Evolutionary conservation across 208 protist species (phyloP), one percentile per base, ranked within the genome.

Genomic region (Wallacemonas sp.): DNA sequence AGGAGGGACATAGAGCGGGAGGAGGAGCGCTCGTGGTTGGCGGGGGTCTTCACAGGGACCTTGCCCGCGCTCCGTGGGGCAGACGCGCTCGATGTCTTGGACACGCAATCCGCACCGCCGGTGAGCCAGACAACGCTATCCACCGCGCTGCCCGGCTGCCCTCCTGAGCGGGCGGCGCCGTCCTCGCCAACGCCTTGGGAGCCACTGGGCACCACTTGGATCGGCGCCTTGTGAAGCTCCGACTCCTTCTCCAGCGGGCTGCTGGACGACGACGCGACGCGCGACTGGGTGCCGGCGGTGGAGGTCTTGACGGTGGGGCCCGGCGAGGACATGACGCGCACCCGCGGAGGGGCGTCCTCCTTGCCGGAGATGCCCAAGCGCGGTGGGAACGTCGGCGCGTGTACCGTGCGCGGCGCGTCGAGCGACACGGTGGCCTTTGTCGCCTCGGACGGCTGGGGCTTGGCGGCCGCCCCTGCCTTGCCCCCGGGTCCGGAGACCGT

Each of bases 51-150:
- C 5, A 5, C 20, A 7, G 31, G 3, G 16, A 29, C 10, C 14
- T 26, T 25, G 3, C 10, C 4, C 52, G 32, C 7, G 32, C 31
- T 5, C 10, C 31, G 32, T 4, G 25, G 18, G 14, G 31, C 52
- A 8, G 42, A 49, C 25, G 55, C n/a, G 23, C 55, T 22, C 3
- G 55, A 4, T 32, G n/a, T 32, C 20, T 46, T 33, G 5, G 18
- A 26, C 1, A 72, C 66, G 44, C 33, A 29, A 18, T 29, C 66
- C 11, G 26, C 26, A 36, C 41, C 66, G 3, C 55, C 66, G 8
- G 66, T 64, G 28, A 72, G 20, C 66, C 66, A 72, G n/a, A 72
- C 46, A 5, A 72, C 31, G 31, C 61, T 55, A 5, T 59, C 49
- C 14, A n/a, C n/a, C n/a, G 11, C 46, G 39, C 33, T 36, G 32